Conservation (phyloP, 2,329 filamentous ascomycete genomes). For the Phaeosphaeriaceae sp. region DNA sequence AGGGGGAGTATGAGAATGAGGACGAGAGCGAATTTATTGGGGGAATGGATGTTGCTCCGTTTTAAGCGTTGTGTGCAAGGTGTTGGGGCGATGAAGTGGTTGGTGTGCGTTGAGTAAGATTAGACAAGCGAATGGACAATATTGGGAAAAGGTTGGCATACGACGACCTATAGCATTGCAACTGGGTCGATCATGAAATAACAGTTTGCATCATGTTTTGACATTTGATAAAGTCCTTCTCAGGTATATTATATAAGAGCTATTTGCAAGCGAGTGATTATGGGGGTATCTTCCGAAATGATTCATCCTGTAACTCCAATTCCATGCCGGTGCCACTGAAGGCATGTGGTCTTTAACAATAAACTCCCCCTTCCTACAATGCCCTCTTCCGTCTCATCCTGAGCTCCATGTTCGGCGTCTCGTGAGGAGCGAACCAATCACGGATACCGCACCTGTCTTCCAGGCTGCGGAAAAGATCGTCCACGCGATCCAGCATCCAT, state of each 20-base stretch:
- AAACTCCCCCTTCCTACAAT: neutral
- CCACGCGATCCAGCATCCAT: conserved; percentile 47
- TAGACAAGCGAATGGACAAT: too few species aligned
- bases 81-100: too few species aligned
- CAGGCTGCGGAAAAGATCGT: conserved; percentile 38
- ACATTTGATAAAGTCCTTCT: neutral
- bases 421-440: conserved; percentile 44
- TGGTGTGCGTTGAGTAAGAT: too few species aligned
- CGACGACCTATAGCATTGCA: too few species aligned
- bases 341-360: neutral
- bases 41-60: neutral
- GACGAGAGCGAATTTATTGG: neutral
- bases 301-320: neutral
- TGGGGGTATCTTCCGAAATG: conserved; percentile 15
- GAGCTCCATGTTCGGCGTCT: conserved; percentile 18
- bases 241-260: neutral
- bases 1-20: neutral
- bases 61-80: neutral
- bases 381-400: conserved; percentile 23
- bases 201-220: too few species aligned
- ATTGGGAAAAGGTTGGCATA: too few species aligned
- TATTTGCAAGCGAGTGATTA: conserved; percentile 11
- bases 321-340: conserved; percentile 3
- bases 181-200: too few species aligned
- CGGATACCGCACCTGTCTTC: conserved; percentile 41